Evolutionary conservation across 169 alveolate species (phyloP), one percentile per base, ranked within the genome.

Genomic region (Plasmodium falciparum): DNA sequence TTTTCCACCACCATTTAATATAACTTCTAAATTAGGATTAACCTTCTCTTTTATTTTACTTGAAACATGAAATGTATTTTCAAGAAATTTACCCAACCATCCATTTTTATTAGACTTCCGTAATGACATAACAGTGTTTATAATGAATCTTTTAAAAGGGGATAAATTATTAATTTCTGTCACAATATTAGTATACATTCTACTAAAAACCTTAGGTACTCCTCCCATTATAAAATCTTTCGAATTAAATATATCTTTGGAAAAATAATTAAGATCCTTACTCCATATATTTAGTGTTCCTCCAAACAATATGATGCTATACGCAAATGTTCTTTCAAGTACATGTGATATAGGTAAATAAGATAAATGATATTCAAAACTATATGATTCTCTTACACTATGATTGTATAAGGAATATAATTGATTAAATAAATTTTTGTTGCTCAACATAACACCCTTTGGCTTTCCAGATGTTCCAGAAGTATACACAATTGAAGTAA

Each of bases 401-500:
- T 11, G 17, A 12, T 20, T 4, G 5, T 33, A 33, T 15, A 45
- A 43, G n/a, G 88, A 63, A 4, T 20, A 6, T 5, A 75, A 3
- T 0, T 61, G 11, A 50, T 43, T 13, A 52, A 20, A 75, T 62
- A 93, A 29, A 69, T 88, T 99, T 33, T 33, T 33, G 3, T 33
- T 33, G 43, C 43, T 33, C 43, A 33, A 33, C 43, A 33, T 33
- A 4, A 33, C 43, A 33, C 43, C 43, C 0, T 33, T 33, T 0
- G 43, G 43, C 7, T 33, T 33, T 2, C 43, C 43, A 33, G 43
- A 33, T 33, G 43, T 33, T 33, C 43, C 43, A 4, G 43, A 33
- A 0, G 43, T 33, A 92, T 97, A 98, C 54, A 98, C 98, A 29
- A 98, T 94, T 2, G 99, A 97, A 89, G 88, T 95, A 15, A 97